Conservation (phyloP, 441 rosid species). For the Adansonia grandidieri region DNA sequence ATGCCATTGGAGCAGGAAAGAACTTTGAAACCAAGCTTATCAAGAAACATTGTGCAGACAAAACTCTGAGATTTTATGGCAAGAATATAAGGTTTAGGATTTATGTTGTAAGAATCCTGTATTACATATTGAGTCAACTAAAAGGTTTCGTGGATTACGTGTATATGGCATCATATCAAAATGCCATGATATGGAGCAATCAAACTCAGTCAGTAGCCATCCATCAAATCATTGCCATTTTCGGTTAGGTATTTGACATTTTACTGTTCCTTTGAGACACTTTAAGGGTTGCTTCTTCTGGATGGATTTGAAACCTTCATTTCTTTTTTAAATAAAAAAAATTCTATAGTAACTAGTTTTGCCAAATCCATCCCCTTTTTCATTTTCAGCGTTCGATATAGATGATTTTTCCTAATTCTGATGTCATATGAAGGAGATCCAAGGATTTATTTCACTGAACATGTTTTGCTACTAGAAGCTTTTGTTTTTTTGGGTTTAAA, state of each 20-base stretch:
- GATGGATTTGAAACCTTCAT: background rate
- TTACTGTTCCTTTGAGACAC: background rate
- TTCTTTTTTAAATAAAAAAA: too few relatives aligned
- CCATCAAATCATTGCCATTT: background rate
- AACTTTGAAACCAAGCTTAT: background rate
- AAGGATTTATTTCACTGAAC: background rate
- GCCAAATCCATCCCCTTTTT: background rate
- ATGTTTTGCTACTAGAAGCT: background rate
- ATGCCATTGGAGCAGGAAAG: background rate
- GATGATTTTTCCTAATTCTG: background rate
- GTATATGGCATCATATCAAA: background rate
- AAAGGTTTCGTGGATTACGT: background rate
- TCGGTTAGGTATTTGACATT: background rate
- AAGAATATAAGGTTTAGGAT: background rate
- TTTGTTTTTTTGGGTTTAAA: background rate
- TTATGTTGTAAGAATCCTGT: background rate
- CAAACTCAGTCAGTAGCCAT: too few relatives aligned
- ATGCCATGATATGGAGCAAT: background rate
- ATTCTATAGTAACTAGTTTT: background rate
- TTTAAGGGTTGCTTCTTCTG: background rate
- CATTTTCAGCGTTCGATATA: background rate
- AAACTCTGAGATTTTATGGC: background rate
- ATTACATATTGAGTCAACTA: background rate
- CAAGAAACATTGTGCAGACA: too few relatives aligned
- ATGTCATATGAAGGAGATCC: background rate